These are phyloP conservation scores for Arctostaphylos glauca DNA, from an alignment of 148 eudicot genomes.

Conservation along the genomic window DNA sequence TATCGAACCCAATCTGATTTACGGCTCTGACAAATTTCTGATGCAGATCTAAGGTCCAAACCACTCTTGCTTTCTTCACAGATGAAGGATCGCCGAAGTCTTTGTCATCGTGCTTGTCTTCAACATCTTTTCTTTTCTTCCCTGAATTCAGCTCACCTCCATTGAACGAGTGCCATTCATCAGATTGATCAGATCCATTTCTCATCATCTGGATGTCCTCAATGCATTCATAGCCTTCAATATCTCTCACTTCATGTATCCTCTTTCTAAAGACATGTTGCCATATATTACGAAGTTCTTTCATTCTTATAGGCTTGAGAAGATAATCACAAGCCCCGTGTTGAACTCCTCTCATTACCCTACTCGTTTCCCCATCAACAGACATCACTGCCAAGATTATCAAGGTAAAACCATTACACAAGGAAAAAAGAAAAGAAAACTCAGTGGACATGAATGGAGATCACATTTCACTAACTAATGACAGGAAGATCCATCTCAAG, in stretches of 20 bases:
- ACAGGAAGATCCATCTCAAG: slow-evolving; percentile 99
- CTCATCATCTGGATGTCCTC: slow-evolving; percentile 60
- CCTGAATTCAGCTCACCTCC: slow-evolving; percentile 49
- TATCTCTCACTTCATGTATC: slow-evolving; percentile 80
- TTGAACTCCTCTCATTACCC: slow-evolving; percentile 98
- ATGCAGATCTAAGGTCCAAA: slow-evolving; percentile 91
- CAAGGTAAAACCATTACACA: not conserved
- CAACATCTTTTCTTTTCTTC: slow-evolving; percentile 70
- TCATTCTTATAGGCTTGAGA: slow-evolving; percentile 93
- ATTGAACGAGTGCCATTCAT: slow-evolving; percentile 44
- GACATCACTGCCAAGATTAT: slow-evolving; percentile 82
- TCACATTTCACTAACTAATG: slow-evolving; percentile 55
- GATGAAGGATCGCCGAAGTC: slow-evolving; percentile 52
- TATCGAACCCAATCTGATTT: slow-evolving; percentile 83
- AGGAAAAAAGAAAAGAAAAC: not conserved
- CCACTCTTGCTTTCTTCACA: slow-evolving; percentile 80
- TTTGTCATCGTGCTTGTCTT: slow-evolving; percentile 55
- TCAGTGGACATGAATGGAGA: slow-evolving; percentile 10
- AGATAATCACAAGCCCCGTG: slow-evolving; percentile 99
- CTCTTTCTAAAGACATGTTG: slow-evolving; percentile 86
- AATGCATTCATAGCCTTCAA: slow-evolving; percentile 54
- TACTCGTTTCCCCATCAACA: slow-evolving; percentile 91
- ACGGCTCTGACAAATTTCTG: slow-evolving; percentile 96
- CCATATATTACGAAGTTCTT: slow-evolving; percentile 95
- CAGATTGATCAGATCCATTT: slow-evolving; percentile 47